A percentile compares a stretch with the other conserved stretches of the same genome.
These are phyloP conservation scores for Pyrrhoderma noxium DNA, from an alignment of 1,284 basidiomycete species.

Conservation along the genomic window DNA sequence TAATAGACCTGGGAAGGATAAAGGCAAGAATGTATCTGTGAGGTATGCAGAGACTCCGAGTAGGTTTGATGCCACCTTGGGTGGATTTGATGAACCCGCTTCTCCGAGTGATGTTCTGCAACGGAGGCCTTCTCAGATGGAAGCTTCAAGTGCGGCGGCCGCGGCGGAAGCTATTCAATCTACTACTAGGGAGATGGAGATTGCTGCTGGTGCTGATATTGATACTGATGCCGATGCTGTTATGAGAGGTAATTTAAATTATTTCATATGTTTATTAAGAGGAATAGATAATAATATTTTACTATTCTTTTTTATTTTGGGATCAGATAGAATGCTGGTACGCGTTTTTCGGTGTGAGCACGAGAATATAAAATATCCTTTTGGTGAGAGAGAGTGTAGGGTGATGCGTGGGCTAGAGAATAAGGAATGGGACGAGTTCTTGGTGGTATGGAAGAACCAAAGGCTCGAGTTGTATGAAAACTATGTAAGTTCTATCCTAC, in stretches of 20 bases:
- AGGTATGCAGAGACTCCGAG: constrained; percentile 20
- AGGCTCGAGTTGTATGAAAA: constrained; percentile 74
- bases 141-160: constrained; percentile 57
- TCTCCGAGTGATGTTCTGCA: constrained; percentile 54
- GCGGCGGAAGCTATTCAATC: constrained; percentile 26
- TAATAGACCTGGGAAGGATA: constrained; percentile 17
- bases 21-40: constrained; percentile 28
- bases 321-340: constrained; percentile 70
- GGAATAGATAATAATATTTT: no score
- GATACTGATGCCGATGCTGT: constrained; percentile 38
- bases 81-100: constrained; percentile 31
- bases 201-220: no score
- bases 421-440: constrained; percentile 68
- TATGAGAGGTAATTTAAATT: constrained; percentile 46
- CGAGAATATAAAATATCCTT: constrained; percentile 43
- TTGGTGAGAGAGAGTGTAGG: constrained; percentile 64
- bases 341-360: constrained; percentile 56
- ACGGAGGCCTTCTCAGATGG: constrained; percentile 42
- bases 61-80: constrained; percentile 1
- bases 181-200: constrained; percentile 22
- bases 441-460: constrained; percentile 72
- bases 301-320: no score
- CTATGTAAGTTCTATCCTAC: constrained; percentile 34
- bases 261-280: not conserved
- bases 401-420: constrained; percentile 54